phyloP scores from a whole-genome alignment of 1,284 basidiomycete genomes.

The Blastosporella zonata region DNA sequence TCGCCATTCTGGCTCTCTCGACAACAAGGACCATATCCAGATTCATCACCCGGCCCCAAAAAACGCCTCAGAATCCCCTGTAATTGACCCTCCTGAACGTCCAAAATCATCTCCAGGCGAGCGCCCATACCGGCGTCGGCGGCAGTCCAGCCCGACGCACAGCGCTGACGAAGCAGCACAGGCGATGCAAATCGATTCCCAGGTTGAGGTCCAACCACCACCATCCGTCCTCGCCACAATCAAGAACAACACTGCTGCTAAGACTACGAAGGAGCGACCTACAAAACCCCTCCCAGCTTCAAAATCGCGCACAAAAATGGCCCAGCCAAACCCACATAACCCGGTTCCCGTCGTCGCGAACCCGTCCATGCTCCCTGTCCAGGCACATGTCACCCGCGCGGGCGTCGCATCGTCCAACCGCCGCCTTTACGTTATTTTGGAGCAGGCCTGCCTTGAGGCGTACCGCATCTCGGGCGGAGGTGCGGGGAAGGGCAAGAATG shows the following conservation, averaged over 20 bases:
- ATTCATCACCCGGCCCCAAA: constrained; percentile 16
- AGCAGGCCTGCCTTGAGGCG: constrained; percentile 93
- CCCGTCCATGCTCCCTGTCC: constrained; percentile 77
- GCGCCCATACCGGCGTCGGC: constrained; percentile 37
- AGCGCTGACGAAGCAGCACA: constrained; percentile 22
- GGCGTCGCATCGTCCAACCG: constrained; percentile 59
- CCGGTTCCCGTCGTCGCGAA: constrained; percentile 52
- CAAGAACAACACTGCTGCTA: constrained; percentile 8
- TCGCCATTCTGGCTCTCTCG: constrained; percentile 37
- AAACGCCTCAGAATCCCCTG: constrained; percentile 5
- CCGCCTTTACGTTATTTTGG: constrained; percentile 86
- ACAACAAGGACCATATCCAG: constrained; percentile 21
- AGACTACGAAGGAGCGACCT: constrained; percentile 31
- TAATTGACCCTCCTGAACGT: constrained; percentile 34
- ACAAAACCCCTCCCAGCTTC: constrained; percentile 49
- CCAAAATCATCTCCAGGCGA: constrained; percentile 44
- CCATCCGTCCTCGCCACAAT: constrained; percentile 17
- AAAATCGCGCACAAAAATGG: constrained; percentile 43
- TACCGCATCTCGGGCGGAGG: constrained; percentile 76
- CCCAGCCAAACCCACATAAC: constrained; percentile 29
- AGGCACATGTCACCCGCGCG: constrained; percentile 75
- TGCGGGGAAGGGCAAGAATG: constrained; percentile 45
- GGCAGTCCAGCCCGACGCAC: constrained; percentile 34
- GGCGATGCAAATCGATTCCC: constrained; percentile 22
- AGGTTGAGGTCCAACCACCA: constrained; percentile 13